Conservation (phyloP, 2,329 filamentous ascomycete genomes). For the Botryosphaeria dothidea region DNA sequence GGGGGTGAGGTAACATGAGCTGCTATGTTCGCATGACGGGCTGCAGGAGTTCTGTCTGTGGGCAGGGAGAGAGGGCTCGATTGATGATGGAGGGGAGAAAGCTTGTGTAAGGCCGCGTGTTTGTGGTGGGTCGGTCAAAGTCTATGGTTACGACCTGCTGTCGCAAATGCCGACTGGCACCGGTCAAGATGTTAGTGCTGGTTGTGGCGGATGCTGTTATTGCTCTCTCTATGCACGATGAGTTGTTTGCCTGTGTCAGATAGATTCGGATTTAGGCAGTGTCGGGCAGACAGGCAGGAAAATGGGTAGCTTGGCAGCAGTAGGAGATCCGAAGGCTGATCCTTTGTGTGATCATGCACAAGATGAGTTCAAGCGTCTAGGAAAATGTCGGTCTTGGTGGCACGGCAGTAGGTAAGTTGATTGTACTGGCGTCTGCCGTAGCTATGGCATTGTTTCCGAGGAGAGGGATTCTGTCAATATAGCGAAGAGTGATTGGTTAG, state of each 20-base stretch:
- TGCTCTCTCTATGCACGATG: constrained; percentile 7
- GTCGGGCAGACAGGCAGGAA: background rate
- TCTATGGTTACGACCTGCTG: background rate
- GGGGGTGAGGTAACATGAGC: background rate
- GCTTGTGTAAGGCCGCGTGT: background rate
- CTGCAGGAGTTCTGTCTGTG: background rate
- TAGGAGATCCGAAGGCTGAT: background rate
- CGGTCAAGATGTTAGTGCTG: background rate
- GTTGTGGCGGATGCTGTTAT: background rate
- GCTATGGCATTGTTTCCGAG: background rate
- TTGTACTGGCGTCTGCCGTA: background rate
- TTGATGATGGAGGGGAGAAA: background rate
- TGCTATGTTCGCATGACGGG: background rate
- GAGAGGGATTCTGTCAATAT: background rate
- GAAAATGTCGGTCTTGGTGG: background rate
- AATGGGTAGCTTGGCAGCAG: background rate
- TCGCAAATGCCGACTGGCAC: background rate
- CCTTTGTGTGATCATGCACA: constrained; percentile 8
- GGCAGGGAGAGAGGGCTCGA: background rate
- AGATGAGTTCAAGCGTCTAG: background rate
- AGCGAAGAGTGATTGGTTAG: background rate
- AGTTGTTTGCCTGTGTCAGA: constrained; percentile 13
- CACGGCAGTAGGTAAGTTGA: background rate
- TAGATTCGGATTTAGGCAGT: background rate
- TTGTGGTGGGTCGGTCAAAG: background rate